A percentile compares a stretch with the other conserved stretches of the same genome.
Conservation (phyloP, 306 rosid genomes). For the Vicia faba region DNA sequence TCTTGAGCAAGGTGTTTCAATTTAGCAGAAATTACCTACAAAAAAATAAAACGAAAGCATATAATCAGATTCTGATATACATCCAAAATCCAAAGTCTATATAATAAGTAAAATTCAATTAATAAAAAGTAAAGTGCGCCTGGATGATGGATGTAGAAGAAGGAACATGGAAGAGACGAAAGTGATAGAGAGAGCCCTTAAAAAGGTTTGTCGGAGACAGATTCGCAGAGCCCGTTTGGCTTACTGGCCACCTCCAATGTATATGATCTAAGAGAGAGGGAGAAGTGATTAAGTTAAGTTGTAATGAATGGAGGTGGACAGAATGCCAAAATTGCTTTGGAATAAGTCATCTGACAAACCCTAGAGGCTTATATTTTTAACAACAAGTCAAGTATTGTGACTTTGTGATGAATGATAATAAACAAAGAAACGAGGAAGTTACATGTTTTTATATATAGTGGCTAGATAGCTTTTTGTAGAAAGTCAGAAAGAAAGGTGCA, state of each 20-base stretch:
- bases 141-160: slow-evolving; percentile 1
- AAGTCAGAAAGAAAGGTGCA: slow-evolving; percentile 44
- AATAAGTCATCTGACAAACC: slow-evolving; percentile 70
- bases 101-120: too few species aligned
- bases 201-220: slow-evolving; percentile 56
- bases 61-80: too few species aligned
- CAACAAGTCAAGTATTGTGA: background rate
- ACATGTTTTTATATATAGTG: slow-evolving; percentile 10
- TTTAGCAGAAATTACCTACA: too few species aligned
- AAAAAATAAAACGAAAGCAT: too few species aligned
- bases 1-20: background rate
- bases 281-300: background rate
- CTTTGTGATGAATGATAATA: slow-evolving; percentile 10
- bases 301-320: slow-evolving; percentile 64
- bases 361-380: slow-evolving; percentile 36
- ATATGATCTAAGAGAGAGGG: background rate
- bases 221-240: slow-evolving; percentile 66
- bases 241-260: slow-evolving; percentile 60
- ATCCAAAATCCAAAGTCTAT: too few species aligned
- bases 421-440: background rate
- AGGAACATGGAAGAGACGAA: background rate
- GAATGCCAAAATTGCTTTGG: slow-evolving; percentile 79
- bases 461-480: slow-evolving; percentile 26
- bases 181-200: background rate
- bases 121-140: too few species aligned